Percentiles rank a stretch among this genome's conserved stretches.
These are phyloP conservation scores for Cyathus striatus DNA, from an alignment of 768 basidiomycete species.

Conservation along the genomic window DNA sequence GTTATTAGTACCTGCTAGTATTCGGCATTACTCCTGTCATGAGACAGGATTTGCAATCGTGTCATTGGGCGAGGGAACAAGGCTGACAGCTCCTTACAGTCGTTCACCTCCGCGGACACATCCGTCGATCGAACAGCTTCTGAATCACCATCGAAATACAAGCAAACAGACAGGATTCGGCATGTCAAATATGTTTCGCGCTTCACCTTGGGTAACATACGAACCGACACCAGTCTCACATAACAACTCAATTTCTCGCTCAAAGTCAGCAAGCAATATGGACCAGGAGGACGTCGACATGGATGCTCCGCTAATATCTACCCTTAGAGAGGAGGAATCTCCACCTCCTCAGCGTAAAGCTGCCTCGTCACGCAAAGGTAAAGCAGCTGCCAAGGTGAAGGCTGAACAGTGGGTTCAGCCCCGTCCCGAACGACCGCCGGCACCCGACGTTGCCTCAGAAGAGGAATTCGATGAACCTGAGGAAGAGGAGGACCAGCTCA, in stretches of 20 bases:
- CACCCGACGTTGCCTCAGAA: constrained; percentile 21
- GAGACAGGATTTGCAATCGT: too few species aligned
- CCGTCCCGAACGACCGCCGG: neutral
- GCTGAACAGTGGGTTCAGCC: constrained; percentile 6
- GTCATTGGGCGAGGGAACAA: too few species aligned
- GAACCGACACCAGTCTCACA: constrained; percentile 28
- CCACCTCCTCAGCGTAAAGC: constrained; percentile 48
- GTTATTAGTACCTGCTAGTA: too few species aligned
- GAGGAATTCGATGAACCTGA: constrained; percentile 63
- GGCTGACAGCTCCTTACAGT: too few species aligned
- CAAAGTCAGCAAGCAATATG: constrained; percentile 13
- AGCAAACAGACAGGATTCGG: constrained; percentile 26
- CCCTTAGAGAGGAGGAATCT: constrained; percentile 65
- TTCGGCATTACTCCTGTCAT: too few species aligned
- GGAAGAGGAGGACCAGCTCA: constrained; percentile 75
- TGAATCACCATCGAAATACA: too few species aligned
- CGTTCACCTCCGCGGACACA: too few species aligned
- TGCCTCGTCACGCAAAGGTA: constrained; percentile 10
- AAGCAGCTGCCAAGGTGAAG: constrained; percentile 8
- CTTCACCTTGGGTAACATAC: constrained; percentile 59
- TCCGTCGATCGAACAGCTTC: too few species aligned
- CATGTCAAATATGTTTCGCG: constrained; percentile 48
- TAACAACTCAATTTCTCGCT: constrained; percentile 17
- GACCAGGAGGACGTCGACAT: constrained; percentile 45
- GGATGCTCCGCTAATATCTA: constrained; percentile 83